Evolutionary conservation across 140 eudicot species (phyloP), one percentile per base, ranked within the genome.

Genomic region (Anethum foeniculum): DNA sequence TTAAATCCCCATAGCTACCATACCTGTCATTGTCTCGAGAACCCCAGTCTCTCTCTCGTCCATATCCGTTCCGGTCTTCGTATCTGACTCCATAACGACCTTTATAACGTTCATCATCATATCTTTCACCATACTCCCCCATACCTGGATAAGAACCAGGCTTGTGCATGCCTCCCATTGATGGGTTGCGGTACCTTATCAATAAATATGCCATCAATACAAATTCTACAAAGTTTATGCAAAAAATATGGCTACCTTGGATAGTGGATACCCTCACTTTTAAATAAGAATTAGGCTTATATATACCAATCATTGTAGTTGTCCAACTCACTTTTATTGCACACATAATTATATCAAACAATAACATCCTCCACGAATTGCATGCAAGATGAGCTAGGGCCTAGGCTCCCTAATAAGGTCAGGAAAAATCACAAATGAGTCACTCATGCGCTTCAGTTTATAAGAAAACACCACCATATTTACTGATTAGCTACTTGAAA

Each of bases 11-110:
- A 82, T 90, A 83, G 78, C 85, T 84, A 81, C 91, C 92, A 89
- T 88, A 85, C 76, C 85, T 76, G 13, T 90, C 92, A 80, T 90
- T 89, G 72, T 85, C 92, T 80, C 87, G 78, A 27, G 73, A 76
- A 13, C 88, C 86, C 86, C 89, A 79, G 9, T 91, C 96, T 78
- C 90, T 86, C 62, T 91, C 98, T 82, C 96, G 86, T 16, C 94
- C 98, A 83, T 90, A 90, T 56, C 94, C 97, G 81, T 92, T 90
- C 48, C 88, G 81, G 46, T 90, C 97, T 58, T 89, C 93, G 78
- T 93, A 92, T 88, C 90, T 83, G 76, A 84, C 85, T 76, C 94
- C 92, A 85, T 86, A 90, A 80, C 89, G 77, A 36, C 88, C 86
- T n/a, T 81, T 46, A 71, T 71, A 51, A 18, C 83, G 74, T 65